Evolutionary conservation across 768 basidiomycete genomes (phyloP).

Genomic region (Lactarius indigo): DNA sequence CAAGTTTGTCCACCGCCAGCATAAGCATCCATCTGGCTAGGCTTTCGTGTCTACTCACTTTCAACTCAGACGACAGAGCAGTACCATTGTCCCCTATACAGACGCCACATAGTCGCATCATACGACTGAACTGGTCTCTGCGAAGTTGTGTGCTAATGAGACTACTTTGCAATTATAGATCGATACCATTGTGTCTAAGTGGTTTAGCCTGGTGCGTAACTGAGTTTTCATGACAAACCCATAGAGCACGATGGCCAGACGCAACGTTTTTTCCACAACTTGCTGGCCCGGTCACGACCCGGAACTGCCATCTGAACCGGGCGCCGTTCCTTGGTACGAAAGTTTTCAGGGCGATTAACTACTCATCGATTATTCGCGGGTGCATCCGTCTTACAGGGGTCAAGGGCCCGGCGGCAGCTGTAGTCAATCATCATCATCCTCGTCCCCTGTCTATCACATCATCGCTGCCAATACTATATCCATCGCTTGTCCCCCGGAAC

Average conservation of each 20-base stretch:
- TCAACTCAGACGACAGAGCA: background rate
- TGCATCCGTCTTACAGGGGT: background rate
- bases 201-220: background rate
- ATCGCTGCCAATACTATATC: background rate
- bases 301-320: background rate
- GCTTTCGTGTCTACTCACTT: no score
- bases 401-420: background rate
- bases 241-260: background rate
- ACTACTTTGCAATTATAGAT: background rate
- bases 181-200: background rate
- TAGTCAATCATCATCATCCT: background rate
- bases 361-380: background rate
- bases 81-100: background rate
- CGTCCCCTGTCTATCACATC: background rate
- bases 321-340: background rate
- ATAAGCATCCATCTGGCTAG: no score
- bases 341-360: background rate
- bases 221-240: background rate
- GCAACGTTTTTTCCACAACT: background rate
- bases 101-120: background rate
- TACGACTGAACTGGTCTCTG: background rate
- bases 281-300: no score
- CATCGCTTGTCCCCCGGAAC: background rate
- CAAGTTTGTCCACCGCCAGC: no score
- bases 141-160: background rate